Conservation (phyloP, 176 grass and related monocot species). For the Bonia amplexicaulis region DNA sequence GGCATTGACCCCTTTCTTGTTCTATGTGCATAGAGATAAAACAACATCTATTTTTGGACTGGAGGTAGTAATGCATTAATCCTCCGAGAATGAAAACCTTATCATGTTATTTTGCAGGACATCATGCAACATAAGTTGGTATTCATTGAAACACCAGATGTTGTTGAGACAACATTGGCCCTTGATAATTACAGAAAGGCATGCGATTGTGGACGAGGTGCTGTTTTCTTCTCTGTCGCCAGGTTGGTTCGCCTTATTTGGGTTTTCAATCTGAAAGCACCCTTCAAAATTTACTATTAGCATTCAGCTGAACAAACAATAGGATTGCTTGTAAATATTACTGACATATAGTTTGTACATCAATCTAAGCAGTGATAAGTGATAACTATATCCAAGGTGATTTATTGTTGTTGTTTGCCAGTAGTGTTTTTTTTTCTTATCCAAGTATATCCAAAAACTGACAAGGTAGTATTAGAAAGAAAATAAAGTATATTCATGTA, state of each 20-base stretch:
- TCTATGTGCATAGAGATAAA: background rate
- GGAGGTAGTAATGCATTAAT: background rate
- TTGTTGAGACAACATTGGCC: constrained; percentile 94
- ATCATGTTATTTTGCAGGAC: constrained; percentile 57
- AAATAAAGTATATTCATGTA: background rate
- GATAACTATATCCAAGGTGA: background rate
- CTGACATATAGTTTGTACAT: background rate
- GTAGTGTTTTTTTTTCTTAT: background rate
- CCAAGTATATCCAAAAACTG: background rate
- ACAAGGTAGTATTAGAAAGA: background rate
- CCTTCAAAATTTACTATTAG: background rate
- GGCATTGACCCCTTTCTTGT: background rate
- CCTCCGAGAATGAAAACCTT: background rate
- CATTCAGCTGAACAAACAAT: background rate
- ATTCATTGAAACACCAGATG: constrained; percentile 98
- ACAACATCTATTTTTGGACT: background rate
- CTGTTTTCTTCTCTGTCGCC: constrained; percentile 93
- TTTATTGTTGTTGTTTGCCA: background rate
- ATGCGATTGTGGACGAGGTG: constrained; percentile 91
- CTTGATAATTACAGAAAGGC: constrained; percentile 98
- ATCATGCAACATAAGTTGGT: constrained; percentile 99
- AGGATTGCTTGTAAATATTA: background rate
- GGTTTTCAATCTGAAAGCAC: background rate
- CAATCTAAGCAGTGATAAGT: background rate
- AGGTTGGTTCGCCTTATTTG: constrained; percentile 42